A percentile compares a stretch with the other conserved stretches of the same genome.
phyloP scores from a whole-genome alignment of 345 rosid species.

The Citrus maxima region DNA sequence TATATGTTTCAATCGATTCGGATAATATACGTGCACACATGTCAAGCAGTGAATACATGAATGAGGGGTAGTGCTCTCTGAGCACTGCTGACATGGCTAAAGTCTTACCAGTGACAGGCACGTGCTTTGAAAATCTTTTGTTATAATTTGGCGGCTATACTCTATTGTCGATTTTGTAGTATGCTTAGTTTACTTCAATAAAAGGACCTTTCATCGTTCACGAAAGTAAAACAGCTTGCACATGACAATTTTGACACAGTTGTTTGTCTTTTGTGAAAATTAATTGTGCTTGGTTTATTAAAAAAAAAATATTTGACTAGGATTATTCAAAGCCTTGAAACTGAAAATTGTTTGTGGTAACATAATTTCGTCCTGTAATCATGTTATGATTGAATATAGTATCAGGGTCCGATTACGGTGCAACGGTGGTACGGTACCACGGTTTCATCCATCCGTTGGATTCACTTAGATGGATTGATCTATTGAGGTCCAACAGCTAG shows the following conservation, averaged over 20 bases:
- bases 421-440: rapidly evolving
- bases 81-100: too few species aligned
- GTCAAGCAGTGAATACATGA: too few species aligned
- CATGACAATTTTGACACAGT: background rate
- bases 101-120: background rate
- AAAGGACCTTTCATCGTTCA: background rate
- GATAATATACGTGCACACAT: too few species aligned
- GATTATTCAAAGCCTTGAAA: constrained; percentile 2
- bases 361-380: background rate
- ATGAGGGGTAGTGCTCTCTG: too few species aligned
- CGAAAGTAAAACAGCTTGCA: background rate
- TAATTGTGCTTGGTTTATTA: background rate
- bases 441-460: rapidly evolving
- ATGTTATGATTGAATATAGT: background rate
- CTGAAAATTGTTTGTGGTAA: background rate
- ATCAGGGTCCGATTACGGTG: too few species aligned
- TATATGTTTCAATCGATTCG: too few species aligned
- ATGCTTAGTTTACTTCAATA: background rate
- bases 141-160: background rate
- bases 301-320: too few species aligned
- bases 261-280: background rate
- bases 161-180: background rate
- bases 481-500: too few species aligned
- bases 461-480: rapidly evolving
- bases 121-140: background rate